A percentile compares a stretch with the other conserved stretches of the same genome.
phyloP scores from a whole-genome alignment of 305 asterid species.

The Fraxinus angustifolia region DNA sequence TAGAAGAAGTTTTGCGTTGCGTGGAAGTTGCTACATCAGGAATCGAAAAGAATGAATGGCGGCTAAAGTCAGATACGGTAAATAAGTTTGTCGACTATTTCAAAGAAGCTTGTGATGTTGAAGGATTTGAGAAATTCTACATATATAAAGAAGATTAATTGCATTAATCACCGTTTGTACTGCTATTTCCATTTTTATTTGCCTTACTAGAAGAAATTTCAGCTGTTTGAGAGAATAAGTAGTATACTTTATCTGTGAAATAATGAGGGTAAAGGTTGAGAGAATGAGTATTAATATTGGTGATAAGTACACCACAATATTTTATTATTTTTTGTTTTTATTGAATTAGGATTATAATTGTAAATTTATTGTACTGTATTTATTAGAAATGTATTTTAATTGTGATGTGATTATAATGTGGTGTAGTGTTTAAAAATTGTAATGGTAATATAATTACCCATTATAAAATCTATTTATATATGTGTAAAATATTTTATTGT shows the following conservation, averaged over 20 bases:
- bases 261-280: too few species aligned
- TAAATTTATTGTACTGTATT: too few species aligned
- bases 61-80: constrained; percentile 17
- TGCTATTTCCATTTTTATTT: background rate
- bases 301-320: too few species aligned
- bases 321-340: too few species aligned
- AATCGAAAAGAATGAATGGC: constrained; percentile 34
- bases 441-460: too few species aligned
- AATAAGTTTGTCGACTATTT: constrained; percentile 34
- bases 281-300: too few species aligned
- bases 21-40: constrained; percentile 39
- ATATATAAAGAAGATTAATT: constrained; percentile 45
- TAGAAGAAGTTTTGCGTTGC: constrained; percentile 38
- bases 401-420: too few species aligned
- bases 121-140: constrained; percentile 58
- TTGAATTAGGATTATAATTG: too few species aligned
- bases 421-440: too few species aligned
- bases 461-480: too few species aligned
- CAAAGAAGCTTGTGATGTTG: constrained; percentile 41
- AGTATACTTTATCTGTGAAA: background rate
- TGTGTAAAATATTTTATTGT: too few species aligned
- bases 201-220: background rate
- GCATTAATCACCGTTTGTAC: constrained; percentile 35
- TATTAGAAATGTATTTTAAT: too few species aligned
- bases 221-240: background rate